Conservation (phyloP, 345 rosid genomes). For the Citropsis articulata region DNA sequence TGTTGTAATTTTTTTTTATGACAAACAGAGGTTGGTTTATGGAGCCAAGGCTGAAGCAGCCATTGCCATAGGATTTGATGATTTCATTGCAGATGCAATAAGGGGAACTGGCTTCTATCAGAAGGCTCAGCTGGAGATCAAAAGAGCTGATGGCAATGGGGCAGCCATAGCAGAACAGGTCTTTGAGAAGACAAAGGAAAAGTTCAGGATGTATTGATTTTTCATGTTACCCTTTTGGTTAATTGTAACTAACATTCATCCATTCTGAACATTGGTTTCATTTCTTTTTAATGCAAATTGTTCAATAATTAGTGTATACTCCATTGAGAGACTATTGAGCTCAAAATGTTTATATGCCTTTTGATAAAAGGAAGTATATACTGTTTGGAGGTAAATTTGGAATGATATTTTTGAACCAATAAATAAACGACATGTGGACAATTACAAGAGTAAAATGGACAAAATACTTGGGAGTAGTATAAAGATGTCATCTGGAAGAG, state of each 20-base stretch:
- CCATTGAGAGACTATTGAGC: neutral
- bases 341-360: neutral
- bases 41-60: constrained; percentile 77
- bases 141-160: constrained; percentile 49
- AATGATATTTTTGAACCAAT: too few species aligned
- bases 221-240: neutral
- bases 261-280: neutral
- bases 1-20: neutral
- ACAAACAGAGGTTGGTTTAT: constrained; percentile 53
- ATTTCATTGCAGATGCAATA: constrained; percentile 56
- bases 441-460: too few species aligned
- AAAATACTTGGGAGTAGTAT: too few species aligned
- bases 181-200: constrained; percentile 56
- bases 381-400: too few species aligned
- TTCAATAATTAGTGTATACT: neutral
- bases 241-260: neutral
- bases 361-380: neutral
- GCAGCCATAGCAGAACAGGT: constrained; percentile 62
- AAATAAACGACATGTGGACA: too few species aligned
- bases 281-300: neutral
- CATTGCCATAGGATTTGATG: constrained; percentile 63
- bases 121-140: constrained; percentile 61
- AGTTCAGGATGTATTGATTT: constrained; percentile 53
- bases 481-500: too few species aligned
- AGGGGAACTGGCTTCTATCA: constrained; percentile 64